Conservation (phyloP, 768 basidiomycete genomes). For the Boletellus sp. region DNA sequence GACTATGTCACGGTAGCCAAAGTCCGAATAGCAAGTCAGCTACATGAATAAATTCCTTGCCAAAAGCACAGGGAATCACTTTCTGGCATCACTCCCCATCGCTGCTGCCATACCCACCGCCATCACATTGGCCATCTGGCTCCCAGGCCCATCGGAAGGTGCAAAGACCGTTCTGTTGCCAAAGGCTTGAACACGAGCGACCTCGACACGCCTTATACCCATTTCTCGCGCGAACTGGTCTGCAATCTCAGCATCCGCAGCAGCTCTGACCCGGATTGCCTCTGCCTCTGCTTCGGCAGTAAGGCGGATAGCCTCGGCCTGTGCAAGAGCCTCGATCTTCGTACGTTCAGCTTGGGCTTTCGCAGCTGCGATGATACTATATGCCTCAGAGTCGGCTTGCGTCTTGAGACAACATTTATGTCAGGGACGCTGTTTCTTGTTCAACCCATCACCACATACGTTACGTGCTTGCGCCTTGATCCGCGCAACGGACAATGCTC, state of each 20-base stretch:
- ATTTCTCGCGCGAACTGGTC: constrained; percentile 75
- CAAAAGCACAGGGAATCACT: constrained; percentile 3
- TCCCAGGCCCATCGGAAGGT: constrained; percentile 56
- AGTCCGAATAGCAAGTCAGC: not conserved
- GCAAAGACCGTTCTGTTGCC: constrained; percentile 69
- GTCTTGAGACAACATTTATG: constrained; percentile 36
- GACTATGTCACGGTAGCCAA: no score
- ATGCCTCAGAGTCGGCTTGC: constrained; percentile 73
- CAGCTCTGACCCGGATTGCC: constrained; percentile 60
- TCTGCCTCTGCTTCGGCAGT: constrained; percentile 72
- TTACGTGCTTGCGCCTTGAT: constrained; percentile 67
- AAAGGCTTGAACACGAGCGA: constrained; percentile 58
- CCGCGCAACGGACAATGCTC: constrained; percentile 68
- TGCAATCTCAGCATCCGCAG: constrained; percentile 56
- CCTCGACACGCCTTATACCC: constrained; percentile 64
- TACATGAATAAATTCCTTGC: not conserved
- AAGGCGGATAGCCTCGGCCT: constrained; percentile 73
- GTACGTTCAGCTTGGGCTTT: constrained; percentile 65
- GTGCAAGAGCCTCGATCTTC: constrained; percentile 71
- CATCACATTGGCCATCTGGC: constrained; percentile 59
- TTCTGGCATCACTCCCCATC: constrained; percentile 41
- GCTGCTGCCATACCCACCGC: constrained; percentile 68
- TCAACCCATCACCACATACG: constrained; percentile 25
- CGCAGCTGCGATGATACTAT: constrained; percentile 67
- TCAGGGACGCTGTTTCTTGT: constrained; percentile 5